Base-by-base conservation (phyloP, 2,329 filamentous ascomycete genomes). In the Cercospora berteroae region DNA sequence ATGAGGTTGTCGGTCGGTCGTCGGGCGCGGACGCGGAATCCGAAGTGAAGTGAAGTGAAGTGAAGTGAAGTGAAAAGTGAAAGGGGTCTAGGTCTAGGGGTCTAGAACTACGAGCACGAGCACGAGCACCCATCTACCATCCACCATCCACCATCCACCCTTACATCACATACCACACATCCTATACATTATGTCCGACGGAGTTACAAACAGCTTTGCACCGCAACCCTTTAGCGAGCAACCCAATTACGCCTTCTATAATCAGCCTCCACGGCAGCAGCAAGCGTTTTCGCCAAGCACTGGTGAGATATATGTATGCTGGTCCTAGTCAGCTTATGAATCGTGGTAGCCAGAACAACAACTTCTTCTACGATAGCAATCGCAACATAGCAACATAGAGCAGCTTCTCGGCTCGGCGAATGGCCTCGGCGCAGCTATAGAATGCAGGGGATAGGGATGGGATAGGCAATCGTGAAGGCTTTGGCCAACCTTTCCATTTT, bases 201-300 rank as follows among this genome's bases (percentile, higher is more conserved):
- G 76, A 27, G 71, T 77, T 4, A 36, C 71, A 4, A 77, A 77
- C 69, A 75, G 71, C 70, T 77, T 75, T 60, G 73, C 71, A 2
- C 70, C 70, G 23, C 48, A 31, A 6, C 48, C 48, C 13, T 63
- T 57, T 33, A 60, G 44, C 16, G 55, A 66, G 64, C 67, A 60
- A 56, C 60, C 58, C 31, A 64, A 65, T 29, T 64, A 57, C n/a
- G 61, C 65, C 16, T 18, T 67, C 42, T 69, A 63, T 58, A 64
- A 59, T 7, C 25, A 44, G 23, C n/a, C 48, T 20, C 60, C 60
- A 18, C 61, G 31, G 20, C 61, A 64, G 61, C 29, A 36, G 8
- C 57, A 60, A 12, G 33, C 62, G 12, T 66, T 60, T 27, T 63
- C 56, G 4, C 42, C 63, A 27, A 48, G 36, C 60, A 58, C 27